Conservation (phyloP, 306 rosid genomes). For the Castanea crenata region DNA sequence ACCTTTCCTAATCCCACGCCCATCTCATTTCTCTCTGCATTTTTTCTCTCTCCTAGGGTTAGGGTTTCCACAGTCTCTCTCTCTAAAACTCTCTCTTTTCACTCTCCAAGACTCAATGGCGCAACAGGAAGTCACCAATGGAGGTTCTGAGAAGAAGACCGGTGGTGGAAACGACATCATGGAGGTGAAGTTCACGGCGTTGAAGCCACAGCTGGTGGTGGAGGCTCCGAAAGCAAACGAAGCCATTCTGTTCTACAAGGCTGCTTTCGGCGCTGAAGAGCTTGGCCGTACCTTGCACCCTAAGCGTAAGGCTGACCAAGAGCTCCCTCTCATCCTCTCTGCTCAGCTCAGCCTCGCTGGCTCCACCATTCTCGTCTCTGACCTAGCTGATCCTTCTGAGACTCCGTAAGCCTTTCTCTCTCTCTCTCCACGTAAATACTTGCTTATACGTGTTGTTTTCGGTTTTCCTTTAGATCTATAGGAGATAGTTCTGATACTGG, state of each 20-base stretch:
- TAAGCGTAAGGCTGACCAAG: conserved; percentile 89
- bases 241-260: conserved; percentile 71
- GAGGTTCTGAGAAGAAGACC: conserved; percentile 39
- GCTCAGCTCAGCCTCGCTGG: conserved; percentile 66
- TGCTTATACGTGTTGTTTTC: background rate
- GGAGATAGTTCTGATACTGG: too few relatives aligned
- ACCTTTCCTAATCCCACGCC: conserved; percentile 22
- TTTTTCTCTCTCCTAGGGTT: conserved; percentile 56
- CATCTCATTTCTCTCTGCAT: conserved; percentile 5
- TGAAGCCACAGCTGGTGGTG: conserved; percentile 52
- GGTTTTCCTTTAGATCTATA: conserved; percentile 14
- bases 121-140: conserved; percentile 54
- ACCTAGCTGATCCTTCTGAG: conserved; percentile 28
- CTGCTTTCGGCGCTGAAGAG: conserved; percentile 77
- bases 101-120: conserved; percentile 44
- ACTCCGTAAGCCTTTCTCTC: conserved; percentile 32
- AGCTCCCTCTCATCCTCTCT: conserved; percentile 52
- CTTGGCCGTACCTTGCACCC: conserved; percentile 46
- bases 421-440: background rate
- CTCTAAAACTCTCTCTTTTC: background rate
- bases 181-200: conserved; percentile 30
- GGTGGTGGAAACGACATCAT: background rate
- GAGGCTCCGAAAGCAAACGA: conserved; percentile 69
- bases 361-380: conserved; percentile 49
- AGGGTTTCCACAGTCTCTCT: background rate